Conservation (phyloP, 2,329 filamentous ascomycete genomes). For the Cladophialophora psammophila region DNA sequence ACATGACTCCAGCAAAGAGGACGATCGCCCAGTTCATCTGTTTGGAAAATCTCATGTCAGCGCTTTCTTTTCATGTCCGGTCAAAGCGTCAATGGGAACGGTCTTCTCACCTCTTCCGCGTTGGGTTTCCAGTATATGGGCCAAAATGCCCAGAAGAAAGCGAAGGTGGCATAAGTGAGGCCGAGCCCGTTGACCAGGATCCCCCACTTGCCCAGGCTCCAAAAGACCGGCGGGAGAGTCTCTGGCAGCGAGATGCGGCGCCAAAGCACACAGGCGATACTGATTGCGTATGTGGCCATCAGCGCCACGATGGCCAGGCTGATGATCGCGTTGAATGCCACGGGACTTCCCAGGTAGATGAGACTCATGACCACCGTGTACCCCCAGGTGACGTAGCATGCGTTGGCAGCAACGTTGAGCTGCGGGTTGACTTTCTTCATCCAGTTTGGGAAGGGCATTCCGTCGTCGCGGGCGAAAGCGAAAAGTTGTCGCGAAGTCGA, state of each 20-base stretch:
- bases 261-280: conserved; percentile 55
- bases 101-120: conserved; percentile 10
- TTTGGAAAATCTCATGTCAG: conserved; percentile 42
- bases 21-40: conserved; percentile 60
- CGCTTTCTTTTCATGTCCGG: too few species aligned
- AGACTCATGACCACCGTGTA: conserved; percentile 27
- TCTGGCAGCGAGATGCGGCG: conserved; percentile 50
- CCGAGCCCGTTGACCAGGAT: conserved; percentile 47
- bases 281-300: conserved; percentile 60
- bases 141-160: conserved; percentile 60
- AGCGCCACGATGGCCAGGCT: conserved; percentile 58
- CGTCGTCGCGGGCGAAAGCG: conserved; percentile 54
- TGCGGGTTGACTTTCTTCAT: conserved; percentile 42
- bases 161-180: conserved; percentile 44
- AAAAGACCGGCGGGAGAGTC: conserved; percentile 51
- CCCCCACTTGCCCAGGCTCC: conserved; percentile 51
- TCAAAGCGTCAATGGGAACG: background rate
- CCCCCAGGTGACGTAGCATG: conserved; percentile 31
- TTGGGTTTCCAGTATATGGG: conserved; percentile 44
- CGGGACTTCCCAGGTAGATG: conserved; percentile 37
- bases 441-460: conserved; percentile 52
- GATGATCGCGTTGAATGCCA: conserved; percentile 42
- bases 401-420: conserved; percentile 35
- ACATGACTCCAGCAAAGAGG: conserved; percentile 52
- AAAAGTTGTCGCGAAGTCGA: conserved; percentile 52